A percentile compares a stretch with the other conserved stretches of the same genome.
Conservation (phyloP, 176 grass and related monocot species). For the Raddia distichophylla region DNA sequence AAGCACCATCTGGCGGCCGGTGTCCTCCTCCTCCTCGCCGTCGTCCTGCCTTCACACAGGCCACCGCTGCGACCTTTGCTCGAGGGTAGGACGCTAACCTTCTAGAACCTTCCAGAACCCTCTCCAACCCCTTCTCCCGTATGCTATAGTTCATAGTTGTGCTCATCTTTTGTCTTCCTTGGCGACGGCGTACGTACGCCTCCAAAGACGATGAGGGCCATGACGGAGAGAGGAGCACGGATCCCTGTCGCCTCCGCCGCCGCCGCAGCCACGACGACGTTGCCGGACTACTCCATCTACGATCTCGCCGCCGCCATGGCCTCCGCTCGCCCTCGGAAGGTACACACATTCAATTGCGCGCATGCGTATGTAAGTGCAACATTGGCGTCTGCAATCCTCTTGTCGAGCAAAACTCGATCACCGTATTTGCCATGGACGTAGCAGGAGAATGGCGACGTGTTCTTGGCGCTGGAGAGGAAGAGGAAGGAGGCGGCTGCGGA, state of each 20-base stretch:
- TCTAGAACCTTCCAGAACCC: neutral
- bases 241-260: neutral
- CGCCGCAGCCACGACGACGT: neutral
- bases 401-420: neutral
- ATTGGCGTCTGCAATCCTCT: neutral
- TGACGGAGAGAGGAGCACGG: constrained; percentile 32
- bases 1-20: constrained; percentile 52
- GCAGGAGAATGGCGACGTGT: constrained; percentile 19
- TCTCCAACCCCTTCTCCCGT: neutral
- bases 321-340: constrained; percentile 41
- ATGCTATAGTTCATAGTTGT: neutral
- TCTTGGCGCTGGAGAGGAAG: constrained; percentile 34
- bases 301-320: constrained; percentile 54
- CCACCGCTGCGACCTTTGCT: constrained; percentile 66
- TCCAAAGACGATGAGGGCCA: constrained; percentile 45
- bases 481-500: neutral
- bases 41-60: constrained; percentile 38
- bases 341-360: constrained; percentile 16
- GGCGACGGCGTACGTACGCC: too few species aligned
- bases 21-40: constrained; percentile 23
- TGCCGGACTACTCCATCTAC: constrained; percentile 51
- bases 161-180: neutral
- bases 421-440: neutral
- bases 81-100: constrained; percentile 43
- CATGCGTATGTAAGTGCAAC: neutral